These are phyloP conservation scores for Trichoderma sp. DNA, from an alignment of 2,329 filamentous ascomycete genomes.

Conservation along the genomic window DNA sequence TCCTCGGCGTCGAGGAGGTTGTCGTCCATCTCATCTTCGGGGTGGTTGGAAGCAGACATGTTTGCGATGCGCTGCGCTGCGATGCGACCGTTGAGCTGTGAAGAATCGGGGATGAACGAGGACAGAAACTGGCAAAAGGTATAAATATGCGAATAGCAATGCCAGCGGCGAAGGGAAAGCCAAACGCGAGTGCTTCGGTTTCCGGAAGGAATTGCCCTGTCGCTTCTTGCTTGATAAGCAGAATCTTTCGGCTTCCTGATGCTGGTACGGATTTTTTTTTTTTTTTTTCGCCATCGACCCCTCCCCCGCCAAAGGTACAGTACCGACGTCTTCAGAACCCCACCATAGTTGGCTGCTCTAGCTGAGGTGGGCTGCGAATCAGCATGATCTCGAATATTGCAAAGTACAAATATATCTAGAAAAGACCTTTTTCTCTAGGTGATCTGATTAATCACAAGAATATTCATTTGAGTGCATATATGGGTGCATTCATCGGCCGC, in stretches of 20 bases:
- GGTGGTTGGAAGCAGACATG: slow-evolving; percentile 38
- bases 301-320: slow-evolving; percentile 23
- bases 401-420: not conserved
- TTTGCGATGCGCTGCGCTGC: slow-evolving; percentile 1
- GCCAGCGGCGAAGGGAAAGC: not conserved
- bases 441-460: too few relatives aligned
- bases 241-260: slow-evolving; percentile 25
- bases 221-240: slow-evolving; percentile 27
- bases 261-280: slow-evolving; percentile 19
- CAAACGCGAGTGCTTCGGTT: not conserved
- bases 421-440: too few relatives aligned
- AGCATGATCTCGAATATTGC: not conserved
- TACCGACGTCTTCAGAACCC: not conserved
- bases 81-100: not conserved
- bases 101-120: not conserved
- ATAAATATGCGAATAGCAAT: not conserved
- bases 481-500: not conserved
- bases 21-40: slow-evolving; percentile 33
- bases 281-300: slow-evolving; percentile 23
- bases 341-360: not conserved
- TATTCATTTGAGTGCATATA: not conserved
- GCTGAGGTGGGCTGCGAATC: not conserved
- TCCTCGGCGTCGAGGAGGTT: slow-evolving; percentile 77
- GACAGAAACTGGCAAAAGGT: not conserved
- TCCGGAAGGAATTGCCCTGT: slow-evolving; percentile 4